phyloP scores from a whole-genome alignment of 306 rosid genomes.

The Lathyrus oleraceus region DNA sequence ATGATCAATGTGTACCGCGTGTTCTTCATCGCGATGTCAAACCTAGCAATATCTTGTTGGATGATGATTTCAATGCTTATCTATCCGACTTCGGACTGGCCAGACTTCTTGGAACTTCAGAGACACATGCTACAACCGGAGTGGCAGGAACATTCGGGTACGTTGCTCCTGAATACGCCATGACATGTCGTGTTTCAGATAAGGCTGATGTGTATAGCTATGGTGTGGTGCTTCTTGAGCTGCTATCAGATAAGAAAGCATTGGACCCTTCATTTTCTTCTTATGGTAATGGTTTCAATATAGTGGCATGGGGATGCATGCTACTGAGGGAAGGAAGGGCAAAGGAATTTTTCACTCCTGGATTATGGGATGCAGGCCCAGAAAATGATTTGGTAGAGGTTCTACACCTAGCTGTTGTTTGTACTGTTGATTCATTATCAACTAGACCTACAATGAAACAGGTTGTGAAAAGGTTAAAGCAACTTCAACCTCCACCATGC shows the following conservation, averaged over 20 bases:
- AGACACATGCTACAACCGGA: conserved; percentile 96
- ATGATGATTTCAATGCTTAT: conserved; percentile 81
- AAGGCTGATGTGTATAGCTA: conserved; percentile 96
- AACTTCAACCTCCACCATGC: conserved; percentile 88
- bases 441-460: conserved; percentile 92
- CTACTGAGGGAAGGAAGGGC: conserved; percentile 84
- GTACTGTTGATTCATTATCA: conserved; percentile 86
- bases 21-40: conserved; percentile 95
- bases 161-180: conserved; percentile 95
- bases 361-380: conserved; percentile 87
- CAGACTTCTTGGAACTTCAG: conserved; percentile 89
- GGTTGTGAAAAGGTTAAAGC: conserved; percentile 86
- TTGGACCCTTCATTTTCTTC: conserved; percentile 89
- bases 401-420: conserved; percentile 80
- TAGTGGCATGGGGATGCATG: conserved; percentile 90
- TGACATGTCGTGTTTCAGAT: conserved; percentile 96
- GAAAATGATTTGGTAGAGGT: conserved; percentile 84
- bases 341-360: conserved; percentile 78
- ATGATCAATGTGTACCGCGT: conserved; percentile 88
- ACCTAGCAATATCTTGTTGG: conserved; percentile 91
- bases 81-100: conserved; percentile 96
- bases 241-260: conserved; percentile 91
- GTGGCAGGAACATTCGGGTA: conserved; percentile 97
- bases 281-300: conserved; percentile 89
- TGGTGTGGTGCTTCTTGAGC: conserved; percentile 94